Conservation (phyloP, 192 early-diverging fungal genomes). For the Paraglomus brasilianum region DNA sequence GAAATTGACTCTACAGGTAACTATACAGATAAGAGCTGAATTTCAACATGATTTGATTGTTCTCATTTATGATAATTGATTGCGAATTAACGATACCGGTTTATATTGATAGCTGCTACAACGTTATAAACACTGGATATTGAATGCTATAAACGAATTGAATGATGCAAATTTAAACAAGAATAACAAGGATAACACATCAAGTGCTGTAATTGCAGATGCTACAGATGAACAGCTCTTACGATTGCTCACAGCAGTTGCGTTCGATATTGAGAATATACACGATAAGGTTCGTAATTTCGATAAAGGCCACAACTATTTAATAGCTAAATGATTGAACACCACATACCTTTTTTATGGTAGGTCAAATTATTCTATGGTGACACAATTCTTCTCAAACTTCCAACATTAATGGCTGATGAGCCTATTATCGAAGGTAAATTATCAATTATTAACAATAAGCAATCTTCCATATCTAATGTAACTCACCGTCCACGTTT, state of each 20-base stretch:
- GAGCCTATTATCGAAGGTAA: slow-evolving; percentile 46
- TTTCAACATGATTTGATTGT: slow-evolving; percentile 27
- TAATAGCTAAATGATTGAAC: background rate
- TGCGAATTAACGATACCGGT: slow-evolving; percentile 18
- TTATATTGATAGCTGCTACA: slow-evolving; percentile 29
- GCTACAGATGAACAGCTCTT: slow-evolving; percentile 36
- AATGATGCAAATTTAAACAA: slow-evolving; percentile 32
- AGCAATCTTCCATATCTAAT: background rate
- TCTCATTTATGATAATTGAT: slow-evolving; percentile 3
- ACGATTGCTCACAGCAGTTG: slow-evolving; percentile 42
- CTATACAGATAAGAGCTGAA: slow-evolving; percentile 23
- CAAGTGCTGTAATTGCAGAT: slow-evolving; percentile 11
- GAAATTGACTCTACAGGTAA: slow-evolving; percentile 60
- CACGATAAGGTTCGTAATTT: slow-evolving; percentile 23
- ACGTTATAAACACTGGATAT: slow-evolving; percentile 26
- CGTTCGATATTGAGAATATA: slow-evolving; percentile 44
- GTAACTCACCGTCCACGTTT: slow-evolving; percentile 9
- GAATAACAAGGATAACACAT: slow-evolving; percentile 13
- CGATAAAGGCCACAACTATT: background rate
- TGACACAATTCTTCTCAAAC: slow-evolving; percentile 41
- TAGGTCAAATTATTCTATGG: slow-evolving; percentile 36
- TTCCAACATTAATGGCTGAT: slow-evolving; percentile 47
- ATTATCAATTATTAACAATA: slow-evolving; percentile 24
- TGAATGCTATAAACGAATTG: background rate
- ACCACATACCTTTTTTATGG: background rate